These are phyloP conservation scores for Ceratocystis smalleyi DNA, from an alignment of 2,329 filamentous ascomycete genomes.

Conservation along the genomic window DNA sequence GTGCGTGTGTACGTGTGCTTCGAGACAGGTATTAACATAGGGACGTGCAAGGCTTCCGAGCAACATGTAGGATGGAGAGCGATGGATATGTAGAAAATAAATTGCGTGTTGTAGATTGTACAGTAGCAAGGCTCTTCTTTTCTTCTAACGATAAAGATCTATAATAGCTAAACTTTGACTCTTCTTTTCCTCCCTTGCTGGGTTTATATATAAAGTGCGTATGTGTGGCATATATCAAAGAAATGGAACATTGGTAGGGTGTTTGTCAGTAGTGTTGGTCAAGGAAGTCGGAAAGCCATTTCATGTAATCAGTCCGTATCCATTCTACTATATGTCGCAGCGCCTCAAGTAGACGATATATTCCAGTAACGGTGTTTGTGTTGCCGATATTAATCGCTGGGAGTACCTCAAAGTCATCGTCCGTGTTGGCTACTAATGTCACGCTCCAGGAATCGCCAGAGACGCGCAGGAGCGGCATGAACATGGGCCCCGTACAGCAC, in stretches of 20 bases:
- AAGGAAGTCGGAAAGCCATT: conserved; percentile 15
- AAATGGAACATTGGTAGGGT: not conserved
- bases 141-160: no score
- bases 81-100: no score
- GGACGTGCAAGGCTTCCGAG: no score
- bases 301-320: conserved; percentile 11
- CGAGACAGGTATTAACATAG: no score
- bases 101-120: no score
- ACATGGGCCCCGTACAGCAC: conserved; percentile 8
- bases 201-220: no score
- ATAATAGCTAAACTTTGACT: no score
- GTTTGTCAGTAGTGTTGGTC: conserved; percentile 6
- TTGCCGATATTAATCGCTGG: conserved; percentile 13
- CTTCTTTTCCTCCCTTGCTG: no score
- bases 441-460: conserved; percentile 13
- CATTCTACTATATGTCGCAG: conserved; percentile 10
- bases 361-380: conserved; percentile 13
- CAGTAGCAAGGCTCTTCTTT: no score
- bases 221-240: not conserved
- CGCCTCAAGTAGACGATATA: conserved; percentile 12
- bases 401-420: conserved; percentile 14
- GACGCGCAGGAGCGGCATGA: conserved; percentile 14
- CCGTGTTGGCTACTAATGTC: conserved; percentile 13
- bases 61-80: no score
- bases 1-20: no score